Evolutionary conservation across 2,329 filamentous ascomycete genomes (phyloP).

Genomic region (Exophiala dermatitidis): DNA sequence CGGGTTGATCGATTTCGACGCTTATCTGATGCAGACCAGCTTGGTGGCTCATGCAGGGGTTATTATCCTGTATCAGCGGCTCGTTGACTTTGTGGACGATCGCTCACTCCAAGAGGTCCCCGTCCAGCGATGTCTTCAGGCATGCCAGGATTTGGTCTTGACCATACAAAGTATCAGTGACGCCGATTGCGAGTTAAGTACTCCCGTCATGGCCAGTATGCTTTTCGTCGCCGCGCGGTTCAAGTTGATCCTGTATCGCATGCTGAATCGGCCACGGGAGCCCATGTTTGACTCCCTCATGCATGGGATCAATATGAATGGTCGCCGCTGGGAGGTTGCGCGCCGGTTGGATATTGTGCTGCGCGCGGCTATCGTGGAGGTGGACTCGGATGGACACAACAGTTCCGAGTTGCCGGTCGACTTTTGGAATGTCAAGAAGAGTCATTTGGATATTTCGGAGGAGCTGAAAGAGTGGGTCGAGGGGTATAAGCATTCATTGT

Average conservation of each 20-base stretch:
- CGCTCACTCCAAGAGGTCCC: constrained; percentile 11
- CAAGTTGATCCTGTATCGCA: constrained; percentile 21
- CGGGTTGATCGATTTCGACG: constrained; percentile 25
- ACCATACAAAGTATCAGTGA: constrained; percentile 24
- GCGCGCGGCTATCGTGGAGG: constrained; percentile 23
- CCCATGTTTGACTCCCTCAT: constrained; percentile 25
- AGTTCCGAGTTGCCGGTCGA: constrained; percentile 1
- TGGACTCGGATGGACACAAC: constrained; percentile 9
- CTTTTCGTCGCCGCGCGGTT: constrained; percentile 23
- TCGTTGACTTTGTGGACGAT: constrained; percentile 14
- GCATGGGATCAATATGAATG: constrained; percentile 27
- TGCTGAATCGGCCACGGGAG: constrained; percentile 10
- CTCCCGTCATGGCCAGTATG: constrained; percentile 19
- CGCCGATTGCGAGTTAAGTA: constrained; percentile 24
- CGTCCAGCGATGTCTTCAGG: constrained; percentile 20
- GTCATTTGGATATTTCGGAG: constrained; percentile 24
- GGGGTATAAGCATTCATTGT: constrained; percentile 17
- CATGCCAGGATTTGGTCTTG: constrained; percentile 21
- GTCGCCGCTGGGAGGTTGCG: constrained; percentile 24
- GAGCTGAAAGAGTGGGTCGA: constrained; percentile 22
- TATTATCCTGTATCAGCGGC: constrained; percentile 22
- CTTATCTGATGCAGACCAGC: constrained; percentile 23
- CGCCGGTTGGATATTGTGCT: constrained; percentile 24
- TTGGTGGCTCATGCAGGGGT: constrained; percentile 21
- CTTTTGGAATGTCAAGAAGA: constrained; percentile 21